Percentiles rank a stretch among this genome's conserved stretches.
Evolutionary conservation across 2,329 filamentous ascomycete genomes (phyloP).

Genomic region (Corynespora cassiicola): DNA sequence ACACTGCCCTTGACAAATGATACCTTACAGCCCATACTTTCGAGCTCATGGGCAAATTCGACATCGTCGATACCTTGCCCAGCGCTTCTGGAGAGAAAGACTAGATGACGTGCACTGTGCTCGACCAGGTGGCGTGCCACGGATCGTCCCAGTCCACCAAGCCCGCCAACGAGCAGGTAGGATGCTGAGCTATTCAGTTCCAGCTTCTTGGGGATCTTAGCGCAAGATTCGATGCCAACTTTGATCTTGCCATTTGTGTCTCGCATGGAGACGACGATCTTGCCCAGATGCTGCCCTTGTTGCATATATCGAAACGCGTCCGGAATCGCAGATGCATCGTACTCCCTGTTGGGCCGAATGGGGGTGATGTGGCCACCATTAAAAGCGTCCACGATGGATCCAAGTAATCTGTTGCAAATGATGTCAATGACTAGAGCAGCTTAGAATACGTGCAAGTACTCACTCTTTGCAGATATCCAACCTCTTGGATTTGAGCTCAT

Average conservation of each 20-base stretch:
- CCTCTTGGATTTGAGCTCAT: too few relatives aligned
- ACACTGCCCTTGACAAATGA: constrained; percentile 11
- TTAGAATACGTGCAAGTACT: too few relatives aligned
- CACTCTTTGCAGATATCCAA: too few relatives aligned
- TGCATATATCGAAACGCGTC: constrained; percentile 40
- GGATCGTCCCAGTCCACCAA: constrained; percentile 26
- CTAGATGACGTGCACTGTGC: constrained; percentile 21
- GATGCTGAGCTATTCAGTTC: constrained; percentile 5
- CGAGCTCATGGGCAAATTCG: constrained; percentile 12
- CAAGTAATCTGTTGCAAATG: constrained; percentile 1
- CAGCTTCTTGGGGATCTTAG: not conserved
- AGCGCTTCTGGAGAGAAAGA: constrained; percentile 21
- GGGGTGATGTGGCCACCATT: constrained; percentile 13
- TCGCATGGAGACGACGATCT: constrained; percentile 41
- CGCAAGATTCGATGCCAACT: constrained; percentile 1
- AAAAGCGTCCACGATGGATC: constrained; percentile 4
- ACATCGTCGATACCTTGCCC: constrained; percentile 4
- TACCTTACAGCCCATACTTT: constrained; percentile 15
- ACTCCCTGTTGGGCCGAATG: constrained; percentile 13
- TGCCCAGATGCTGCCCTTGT: constrained; percentile 47
- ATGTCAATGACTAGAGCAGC: not conserved
- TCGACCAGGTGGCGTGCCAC: constrained; percentile 22
- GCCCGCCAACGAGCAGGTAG: constrained; percentile 31
- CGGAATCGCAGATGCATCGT: constrained; percentile 27
- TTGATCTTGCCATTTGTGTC: constrained; percentile 4